These are phyloP conservation scores for Aspergillus avenaceus DNA, from an alignment of 495 filamentous ascomycete species.

Conservation along the genomic window DNA sequence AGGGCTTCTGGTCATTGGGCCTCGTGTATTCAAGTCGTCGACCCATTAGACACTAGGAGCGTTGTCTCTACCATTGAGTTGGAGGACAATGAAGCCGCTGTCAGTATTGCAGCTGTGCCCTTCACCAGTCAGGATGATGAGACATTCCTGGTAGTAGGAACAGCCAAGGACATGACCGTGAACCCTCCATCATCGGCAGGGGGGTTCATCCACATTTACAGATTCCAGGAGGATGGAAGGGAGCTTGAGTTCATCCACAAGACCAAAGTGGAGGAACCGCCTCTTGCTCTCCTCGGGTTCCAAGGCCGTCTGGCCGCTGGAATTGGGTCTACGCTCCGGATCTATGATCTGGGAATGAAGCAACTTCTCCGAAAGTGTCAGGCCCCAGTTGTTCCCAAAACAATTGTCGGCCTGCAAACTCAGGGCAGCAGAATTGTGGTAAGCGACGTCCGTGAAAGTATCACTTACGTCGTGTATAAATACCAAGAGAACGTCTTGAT, in stretches of 20 bases:
- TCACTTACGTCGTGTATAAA: conserved; percentile 92
- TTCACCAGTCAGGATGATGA: conserved; percentile 89
- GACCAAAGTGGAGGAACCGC: conserved; percentile 83
- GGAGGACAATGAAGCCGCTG: conserved; percentile 85
- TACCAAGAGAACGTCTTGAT: conserved; percentile 85
- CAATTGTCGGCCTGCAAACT: conserved; percentile 83
- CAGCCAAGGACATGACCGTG: conserved; percentile 81
- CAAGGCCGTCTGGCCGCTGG: conserved; percentile 87
- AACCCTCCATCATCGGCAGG: conserved; percentile 68
- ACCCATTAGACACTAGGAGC: conserved; percentile 69
- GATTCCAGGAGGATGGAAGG: conserved; percentile 80
- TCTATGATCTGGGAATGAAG: conserved; percentile 88
- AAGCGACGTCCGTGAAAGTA: conserved; percentile 84
- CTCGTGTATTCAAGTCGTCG: conserved; percentile 86
- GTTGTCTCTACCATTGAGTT: conserved; percentile 75
- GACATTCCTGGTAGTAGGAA: conserved; percentile 87
- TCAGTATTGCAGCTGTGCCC: conserved; percentile 75
- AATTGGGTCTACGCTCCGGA: conserved; percentile 72
- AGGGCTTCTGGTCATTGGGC: conserved; percentile 84
- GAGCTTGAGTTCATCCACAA: conserved; percentile 94
- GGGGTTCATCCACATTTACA: conserved; percentile 90
- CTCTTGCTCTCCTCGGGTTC: conserved; percentile 83
- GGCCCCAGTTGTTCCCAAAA: conserved; percentile 69
- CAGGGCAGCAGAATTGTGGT: conserved; percentile 90
- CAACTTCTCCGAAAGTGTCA: conserved; percentile 90